Conservation (phyloP, 139 green algal species). For the Deuterostichococcus epilithicus region DNA sequence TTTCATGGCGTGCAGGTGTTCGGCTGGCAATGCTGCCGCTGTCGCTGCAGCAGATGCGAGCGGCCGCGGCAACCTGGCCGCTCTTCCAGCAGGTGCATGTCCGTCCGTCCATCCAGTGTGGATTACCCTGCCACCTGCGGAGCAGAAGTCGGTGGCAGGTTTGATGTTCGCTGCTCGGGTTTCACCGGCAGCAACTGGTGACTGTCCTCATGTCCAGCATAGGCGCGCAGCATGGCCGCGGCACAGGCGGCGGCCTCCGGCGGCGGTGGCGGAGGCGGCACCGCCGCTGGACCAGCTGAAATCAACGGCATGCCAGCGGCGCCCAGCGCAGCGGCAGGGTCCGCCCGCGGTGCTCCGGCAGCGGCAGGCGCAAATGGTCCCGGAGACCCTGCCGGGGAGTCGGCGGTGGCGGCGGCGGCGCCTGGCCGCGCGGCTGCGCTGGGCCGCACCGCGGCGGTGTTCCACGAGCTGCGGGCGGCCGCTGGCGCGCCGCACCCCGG, state of each 20-base stretch:
- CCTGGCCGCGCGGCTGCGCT: not conserved
- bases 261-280: too few species aligned
- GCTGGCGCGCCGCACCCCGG: constrained; percentile 46
- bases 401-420: not conserved
- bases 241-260: not conserved
- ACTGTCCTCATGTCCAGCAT: too few species aligned
- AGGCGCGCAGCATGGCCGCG: not conserved
- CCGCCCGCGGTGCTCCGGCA: too few species aligned
- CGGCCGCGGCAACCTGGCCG: constrained; percentile 11
- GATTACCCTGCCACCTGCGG: too few species aligned
- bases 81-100: constrained; percentile 21
- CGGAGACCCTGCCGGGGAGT: not conserved
- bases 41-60: constrained; percentile 30
- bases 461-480: constrained; percentile 36
- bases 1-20: constrained; percentile 20
- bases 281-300: not conserved
- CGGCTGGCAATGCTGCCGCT: constrained; percentile 40
- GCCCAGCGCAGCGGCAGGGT: too few species aligned
- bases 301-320: too few species aligned
- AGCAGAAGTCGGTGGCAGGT: not conserved
- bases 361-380: not conserved
- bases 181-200: too few species aligned
- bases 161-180: not conserved
- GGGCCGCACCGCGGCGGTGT: not conserved
- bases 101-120: not conserved